Evolutionary conservation across 495 filamentous ascomycete genomes (phyloP).

Genomic region (Penicillium alfredii): DNA sequence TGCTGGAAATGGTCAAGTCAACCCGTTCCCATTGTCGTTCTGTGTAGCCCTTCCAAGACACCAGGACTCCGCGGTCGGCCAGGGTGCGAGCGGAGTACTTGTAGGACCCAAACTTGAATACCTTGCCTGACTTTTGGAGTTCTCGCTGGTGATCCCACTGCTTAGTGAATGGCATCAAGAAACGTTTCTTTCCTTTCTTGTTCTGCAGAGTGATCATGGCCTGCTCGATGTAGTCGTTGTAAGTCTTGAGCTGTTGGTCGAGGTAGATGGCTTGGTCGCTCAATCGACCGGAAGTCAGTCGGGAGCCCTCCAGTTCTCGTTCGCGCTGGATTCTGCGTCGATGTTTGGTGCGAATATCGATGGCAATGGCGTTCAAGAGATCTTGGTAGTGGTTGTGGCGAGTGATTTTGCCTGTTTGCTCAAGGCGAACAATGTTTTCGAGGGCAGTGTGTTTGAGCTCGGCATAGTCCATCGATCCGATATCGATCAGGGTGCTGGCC

Average conservation of each 20-base stretch:
- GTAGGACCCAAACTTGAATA: slow-evolving; percentile 95
- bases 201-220: slow-evolving; percentile 97
- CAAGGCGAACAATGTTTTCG: slow-evolving; percentile 88
- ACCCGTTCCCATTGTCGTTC: slow-evolving; percentile 87
- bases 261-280: slow-evolving; percentile 89
- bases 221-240: slow-evolving; percentile 99
- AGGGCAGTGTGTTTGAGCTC: slow-evolving; percentile 89
- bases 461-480: slow-evolving; percentile 83
- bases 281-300: slow-evolving; percentile 73
- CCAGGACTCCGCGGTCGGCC: slow-evolving; percentile 87
- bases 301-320: slow-evolving; percentile 83
- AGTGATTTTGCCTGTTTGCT: slow-evolving; percentile 76
- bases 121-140: slow-evolving; percentile 80
- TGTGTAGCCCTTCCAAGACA: slow-evolving; percentile 76
- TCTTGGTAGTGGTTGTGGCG: slow-evolving; percentile 95
- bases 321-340: slow-evolving; percentile 83
- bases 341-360: slow-evolving; percentile 96
- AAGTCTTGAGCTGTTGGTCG: slow-evolving; percentile 90
- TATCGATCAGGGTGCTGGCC: slow-evolving; percentile 75
- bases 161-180: slow-evolving; percentile 95
- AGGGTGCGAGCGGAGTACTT: slow-evolving; percentile 90
- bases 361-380: slow-evolving; percentile 89
- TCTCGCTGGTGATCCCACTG: slow-evolving; percentile 98
- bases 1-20: slow-evolving; percentile 88
- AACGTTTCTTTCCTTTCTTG: slow-evolving; percentile 92